Evolutionary conservation across 2,329 filamentous ascomycete genomes (phyloP).

Genomic region (Aspergillus calidoustus): DNA sequence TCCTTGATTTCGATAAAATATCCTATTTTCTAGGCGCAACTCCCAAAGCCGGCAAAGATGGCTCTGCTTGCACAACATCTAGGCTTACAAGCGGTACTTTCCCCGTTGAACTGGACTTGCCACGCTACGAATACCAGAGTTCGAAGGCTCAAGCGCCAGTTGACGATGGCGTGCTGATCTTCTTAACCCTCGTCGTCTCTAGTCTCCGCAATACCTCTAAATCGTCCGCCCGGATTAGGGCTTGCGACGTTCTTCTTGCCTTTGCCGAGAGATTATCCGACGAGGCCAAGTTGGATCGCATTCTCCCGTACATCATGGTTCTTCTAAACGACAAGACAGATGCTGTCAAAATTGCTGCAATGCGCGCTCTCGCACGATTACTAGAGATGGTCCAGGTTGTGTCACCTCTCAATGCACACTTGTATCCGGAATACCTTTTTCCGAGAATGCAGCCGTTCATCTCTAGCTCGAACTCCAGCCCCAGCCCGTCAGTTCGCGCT

Average conservation of each 20-base stretch:
- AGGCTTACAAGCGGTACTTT: slow-evolving; percentile 50
- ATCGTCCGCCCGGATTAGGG: slow-evolving; percentile 82
- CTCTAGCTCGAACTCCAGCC: slow-evolving; percentile 55
- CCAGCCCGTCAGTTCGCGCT: slow-evolving; percentile 75
- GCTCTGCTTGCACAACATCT: slow-evolving; percentile 37
- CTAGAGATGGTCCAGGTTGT: slow-evolving; percentile 86
- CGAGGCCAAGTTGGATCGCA: slow-evolving; percentile 91
- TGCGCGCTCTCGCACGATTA: slow-evolving; percentile 86
- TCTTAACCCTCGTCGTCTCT: slow-evolving; percentile 85
- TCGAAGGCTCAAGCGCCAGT: slow-evolving; percentile 64
- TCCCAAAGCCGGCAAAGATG: slow-evolving; percentile 50
- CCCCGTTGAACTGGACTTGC: slow-evolving; percentile 83
- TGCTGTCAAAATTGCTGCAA: slow-evolving; percentile 80
- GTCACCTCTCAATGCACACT: slow-evolving; percentile 71
- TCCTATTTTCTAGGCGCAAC: slow-evolving; percentile 87
- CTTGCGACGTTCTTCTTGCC: slow-evolving; percentile 87
- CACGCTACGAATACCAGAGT: slow-evolving; percentile 76
- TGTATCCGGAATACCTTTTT: slow-evolving; percentile 70
- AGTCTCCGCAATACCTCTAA: slow-evolving; percentile 88
- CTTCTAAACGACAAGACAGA: slow-evolving; percentile 82
- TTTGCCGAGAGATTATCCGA: slow-evolving; percentile 92
- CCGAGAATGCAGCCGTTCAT: slow-evolving; percentile 64
- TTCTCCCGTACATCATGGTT: slow-evolving; percentile 86
- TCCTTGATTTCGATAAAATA: slow-evolving; percentile 96
- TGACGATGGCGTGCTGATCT: slow-evolving; percentile 91